A percentile compares a stretch with the other conserved stretches of the same genome.
These are phyloP conservation scores for Dictyostelium brefeldianum DNA, from an alignment of 78 protist species.

Conservation along the genomic window DNA sequence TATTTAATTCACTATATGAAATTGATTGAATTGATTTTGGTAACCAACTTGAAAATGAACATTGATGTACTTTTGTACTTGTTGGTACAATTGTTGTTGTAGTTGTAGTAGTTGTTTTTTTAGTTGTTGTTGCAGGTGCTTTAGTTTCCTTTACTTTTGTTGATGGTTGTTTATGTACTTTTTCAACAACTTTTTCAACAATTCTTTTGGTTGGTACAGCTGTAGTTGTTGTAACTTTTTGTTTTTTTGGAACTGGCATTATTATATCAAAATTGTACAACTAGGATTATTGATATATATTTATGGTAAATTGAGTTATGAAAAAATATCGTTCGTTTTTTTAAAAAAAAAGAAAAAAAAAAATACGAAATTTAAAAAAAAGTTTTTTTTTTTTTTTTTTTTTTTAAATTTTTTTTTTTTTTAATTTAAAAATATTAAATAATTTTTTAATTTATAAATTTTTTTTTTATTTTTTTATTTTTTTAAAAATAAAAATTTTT, in stretches of 20 bases:
- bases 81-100: background rate
- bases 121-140: background rate
- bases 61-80: slow-evolving; percentile 22
- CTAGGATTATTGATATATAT: no score
- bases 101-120: background rate
- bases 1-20: background rate
- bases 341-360: background rate
- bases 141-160: background rate
- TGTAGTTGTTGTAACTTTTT: background rate
- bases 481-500: background rate
- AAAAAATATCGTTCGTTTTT: background rate
- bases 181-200: background rate
- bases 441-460: no score
- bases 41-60: slow-evolving; percentile 56
- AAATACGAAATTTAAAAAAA: background rate
- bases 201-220: background rate
- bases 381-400: background rate
- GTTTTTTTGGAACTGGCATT: slow-evolving; percentile 22
- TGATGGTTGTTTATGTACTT: background rate
- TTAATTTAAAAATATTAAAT: no score
- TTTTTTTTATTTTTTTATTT: no score
- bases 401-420: no score
- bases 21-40: slow-evolving; percentile 38
- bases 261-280: background rate
- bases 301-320: no score